These are phyloP conservation scores for Lodderomyces metapsilosis DNA, from an alignment of 1,139 yeast species.

Conservation along the genomic window DNA sequence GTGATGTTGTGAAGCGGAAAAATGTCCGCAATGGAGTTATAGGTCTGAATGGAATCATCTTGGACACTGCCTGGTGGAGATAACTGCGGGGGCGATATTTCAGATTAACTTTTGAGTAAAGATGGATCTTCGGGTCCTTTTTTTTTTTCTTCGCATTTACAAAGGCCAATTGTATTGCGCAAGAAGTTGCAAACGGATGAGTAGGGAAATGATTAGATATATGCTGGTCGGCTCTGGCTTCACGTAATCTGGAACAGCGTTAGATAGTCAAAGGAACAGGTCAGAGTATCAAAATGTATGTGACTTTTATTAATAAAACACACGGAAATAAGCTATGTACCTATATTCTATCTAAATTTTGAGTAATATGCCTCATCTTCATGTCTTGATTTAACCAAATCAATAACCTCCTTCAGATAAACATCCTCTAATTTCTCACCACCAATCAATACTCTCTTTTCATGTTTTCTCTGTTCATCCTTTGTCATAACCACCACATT, in stretches of 20 bases:
- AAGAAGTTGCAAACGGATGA: too few relatives aligned
- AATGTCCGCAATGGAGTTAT: neutral
- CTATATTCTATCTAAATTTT: slow-evolving; percentile 28
- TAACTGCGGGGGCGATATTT: too few relatives aligned
- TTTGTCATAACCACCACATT: slow-evolving; percentile 86
- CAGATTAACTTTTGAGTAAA: too few relatives aligned
- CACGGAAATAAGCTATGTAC: too few relatives aligned
- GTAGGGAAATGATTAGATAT: too few relatives aligned
- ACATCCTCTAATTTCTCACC: slow-evolving; percentile 61
- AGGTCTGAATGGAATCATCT: slow-evolving; percentile 5
- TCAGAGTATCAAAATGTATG: too few relatives aligned
- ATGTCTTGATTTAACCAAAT: slow-evolving; percentile 60
- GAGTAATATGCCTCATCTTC: slow-evolving; percentile 73
- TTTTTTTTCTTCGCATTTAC: neutral
- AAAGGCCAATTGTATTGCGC: neutral
- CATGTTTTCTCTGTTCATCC: slow-evolving; percentile 82
- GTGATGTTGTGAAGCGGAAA: neutral
- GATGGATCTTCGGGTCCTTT: neutral
- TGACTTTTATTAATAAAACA: too few relatives aligned
- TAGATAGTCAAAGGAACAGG: too few relatives aligned
- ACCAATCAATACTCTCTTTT: slow-evolving; percentile 66
- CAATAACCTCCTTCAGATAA: slow-evolving; percentile 60
- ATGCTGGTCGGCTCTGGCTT: too few relatives aligned
- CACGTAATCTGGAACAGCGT: too few relatives aligned
- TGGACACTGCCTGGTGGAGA: neutral